Evolutionary conservation across 2,329 filamentous ascomycete species (phyloP), one percentile per base, ranked within the genome.

Genomic region (Stagonosporopsis cucurbitacearum): DNA sequence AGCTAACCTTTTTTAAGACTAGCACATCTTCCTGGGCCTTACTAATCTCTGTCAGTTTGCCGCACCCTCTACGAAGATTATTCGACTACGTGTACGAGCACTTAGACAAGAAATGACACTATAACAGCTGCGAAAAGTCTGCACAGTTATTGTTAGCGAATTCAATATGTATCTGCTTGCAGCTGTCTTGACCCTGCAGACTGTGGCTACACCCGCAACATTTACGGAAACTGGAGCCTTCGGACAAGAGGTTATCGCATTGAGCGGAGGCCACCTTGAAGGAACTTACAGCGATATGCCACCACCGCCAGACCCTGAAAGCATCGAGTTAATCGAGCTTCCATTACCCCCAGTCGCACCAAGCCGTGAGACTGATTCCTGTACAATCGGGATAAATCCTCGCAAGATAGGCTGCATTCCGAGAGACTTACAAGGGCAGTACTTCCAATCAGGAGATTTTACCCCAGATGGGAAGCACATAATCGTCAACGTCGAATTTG

Each of bases 391-490:
- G 0, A 54, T 77, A 25, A 79, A 78, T 58, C 72, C 75, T 4
- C 61, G 55, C 5, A 39, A 66, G 0, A 80, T 76, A 1, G 78
- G 78, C 1, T 80, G 78, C 52, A 77, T 62, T 11, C 20, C 76
- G 22, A 65, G 55, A 2, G 54, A 47, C 9, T 5, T 47, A 15
- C 4, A 6, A 2, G n/a, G 26, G 6, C 48, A 49, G 37, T 69
- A 47, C 12, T 57, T 61, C 6, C 73, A 77, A 49, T 60, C 61
- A 6, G 71, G 58, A 45, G 66, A 53, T 59, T 82, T 82, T 39
- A 62, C 75, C 0, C 76, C 79, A 0, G 77, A 82, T 46, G 74
- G 74, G n/a, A 72, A 76, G 0, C 78, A 82, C 56, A 71, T 82
- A 8, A 57, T 78, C 9, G 75, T 71, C 20, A 71, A 50, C 4